Evolutionary conservation across 306 rosid genomes (phyloP).

Genomic region (Malus sieversii): DNA sequence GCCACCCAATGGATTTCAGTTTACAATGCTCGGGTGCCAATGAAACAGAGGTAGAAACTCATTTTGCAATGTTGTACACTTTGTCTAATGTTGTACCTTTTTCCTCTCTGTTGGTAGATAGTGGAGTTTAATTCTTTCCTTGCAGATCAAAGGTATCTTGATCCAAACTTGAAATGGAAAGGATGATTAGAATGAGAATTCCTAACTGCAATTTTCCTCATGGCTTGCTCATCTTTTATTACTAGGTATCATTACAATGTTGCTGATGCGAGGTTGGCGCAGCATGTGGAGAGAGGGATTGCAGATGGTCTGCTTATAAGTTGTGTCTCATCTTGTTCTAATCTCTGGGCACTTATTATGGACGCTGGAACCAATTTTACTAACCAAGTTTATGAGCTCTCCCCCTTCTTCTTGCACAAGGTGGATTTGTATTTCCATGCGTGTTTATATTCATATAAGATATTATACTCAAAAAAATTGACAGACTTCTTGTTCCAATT

Average conservation of each 20-base stretch:
- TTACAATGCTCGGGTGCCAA: conserved; percentile 83
- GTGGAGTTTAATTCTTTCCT: neutral
- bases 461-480: neutral
- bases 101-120: neutral
- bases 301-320: conserved; percentile 90
- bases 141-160: neutral
- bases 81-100: neutral
- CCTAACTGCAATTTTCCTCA: neutral
- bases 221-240: conserved; percentile 12
- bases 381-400: conserved; percentile 71
- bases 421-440: conserved; percentile 29
- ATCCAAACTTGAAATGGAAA: neutral
- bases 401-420: conserved; percentile 82
- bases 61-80: neutral
- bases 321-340: conserved; percentile 85
- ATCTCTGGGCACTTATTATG: conserved; percentile 98
- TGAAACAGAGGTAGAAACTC: conserved; percentile 78
- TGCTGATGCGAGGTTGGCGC: conserved; percentile 75
- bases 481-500: neutral
- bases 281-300: conserved; percentile 89
- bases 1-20: conserved; percentile 95
- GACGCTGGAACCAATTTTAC: conserved; percentile 93
- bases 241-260: conserved; percentile 83
- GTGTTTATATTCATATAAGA: neutral
- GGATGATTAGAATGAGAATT: neutral